Base-by-base conservation (phyloP, 2,329 filamentous ascomycete species). In the Phaeosphaeriaceae sp. region DNA sequence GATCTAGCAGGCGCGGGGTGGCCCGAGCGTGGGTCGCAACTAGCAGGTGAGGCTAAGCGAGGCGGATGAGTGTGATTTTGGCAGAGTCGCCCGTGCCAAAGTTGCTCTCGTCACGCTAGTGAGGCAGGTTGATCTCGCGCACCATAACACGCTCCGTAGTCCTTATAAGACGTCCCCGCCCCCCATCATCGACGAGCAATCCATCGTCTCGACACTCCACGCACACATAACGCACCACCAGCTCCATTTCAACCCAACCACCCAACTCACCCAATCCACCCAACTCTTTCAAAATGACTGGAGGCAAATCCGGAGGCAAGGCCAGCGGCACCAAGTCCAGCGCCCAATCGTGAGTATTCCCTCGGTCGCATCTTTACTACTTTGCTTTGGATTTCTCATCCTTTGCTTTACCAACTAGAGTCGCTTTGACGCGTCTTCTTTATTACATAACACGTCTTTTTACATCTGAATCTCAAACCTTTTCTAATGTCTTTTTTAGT, bases 301-400 rank as follows among this genome's bases (percentile, higher is more conserved):
- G 93, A 86, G 93, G 94, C 81, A 99, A 99, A 83, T 97, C 93
- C 83, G 94, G 94, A 81, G 94, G 94, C 87, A 97, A 97, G 89
- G 92, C 93, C 84, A 93, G 89, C 83, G 92, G 92, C 83, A 88
- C 89, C 83, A 99, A 99, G 91, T 75, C 73, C 70, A 96, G 89
- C 85, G 90, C 94, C 75, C 94, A 97, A 85, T 97, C 92, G 94
- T 97, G 83, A 87, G 92, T 89, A 39, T 49, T 44, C 60, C 59
- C 50, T 7, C n/a, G 39, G 46, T 30, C 23, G 23, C 38, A 21
- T 38, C 39, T 28, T 42, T 28, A 38, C 58, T 48, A n/a, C n/a
- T n/a, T n/a, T n/a, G 33, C 34, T 49, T 46, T 36, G 52, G 53
- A 42, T 50, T 49, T 36, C 32, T 46, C 54, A 29, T 48, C 32